Conservation (phyloP, 2,329 filamentous ascomycete genomes). For the Myriosclerotinia duriaeana region DNA sequence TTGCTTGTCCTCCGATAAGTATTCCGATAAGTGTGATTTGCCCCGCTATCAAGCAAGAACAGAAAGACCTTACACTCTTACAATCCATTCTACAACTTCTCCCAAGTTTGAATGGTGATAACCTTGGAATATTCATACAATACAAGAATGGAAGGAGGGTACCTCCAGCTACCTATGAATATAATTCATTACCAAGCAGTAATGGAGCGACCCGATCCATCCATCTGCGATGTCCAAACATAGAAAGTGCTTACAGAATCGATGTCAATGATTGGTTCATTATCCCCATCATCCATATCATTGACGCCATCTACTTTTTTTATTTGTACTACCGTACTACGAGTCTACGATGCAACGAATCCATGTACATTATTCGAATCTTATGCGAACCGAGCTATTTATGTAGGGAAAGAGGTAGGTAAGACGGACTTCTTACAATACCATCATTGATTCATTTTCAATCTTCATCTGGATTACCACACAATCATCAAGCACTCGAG, state of each 20-base stretch:
- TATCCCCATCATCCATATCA: conserved; percentile 19
- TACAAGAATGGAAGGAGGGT: too few species aligned
- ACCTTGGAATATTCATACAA: too few species aligned
- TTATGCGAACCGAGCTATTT: not conserved
- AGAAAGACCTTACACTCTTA: not conserved
- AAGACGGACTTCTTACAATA: not conserved
- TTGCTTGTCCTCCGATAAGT: conserved; percentile 29
- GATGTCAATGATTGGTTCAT: conserved; percentile 19
- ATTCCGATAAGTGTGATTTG: conserved; percentile 6
- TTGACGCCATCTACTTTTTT: conserved; percentile 16
- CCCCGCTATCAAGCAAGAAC: conserved; percentile 24
- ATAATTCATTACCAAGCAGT: too few species aligned
- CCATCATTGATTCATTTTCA: not conserved
- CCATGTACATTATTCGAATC: not conserved
- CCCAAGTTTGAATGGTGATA: too few species aligned
- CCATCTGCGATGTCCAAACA: not conserved
- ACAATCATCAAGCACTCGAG: not conserved
- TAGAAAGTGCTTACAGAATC: conserved; percentile 20
- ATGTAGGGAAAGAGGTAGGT: not conserved
- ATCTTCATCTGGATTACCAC: not conserved
- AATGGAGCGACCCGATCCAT: not conserved
- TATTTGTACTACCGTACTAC: conserved; percentile 3
- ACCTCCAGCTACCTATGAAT: too few species aligned
- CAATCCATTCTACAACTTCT: too few species aligned
- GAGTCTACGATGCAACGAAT: not conserved